These are phyloP conservation scores for Eimeria maxima DNA, from an alignment of 169 alveolate species.

Conservation along the genomic window DNA sequence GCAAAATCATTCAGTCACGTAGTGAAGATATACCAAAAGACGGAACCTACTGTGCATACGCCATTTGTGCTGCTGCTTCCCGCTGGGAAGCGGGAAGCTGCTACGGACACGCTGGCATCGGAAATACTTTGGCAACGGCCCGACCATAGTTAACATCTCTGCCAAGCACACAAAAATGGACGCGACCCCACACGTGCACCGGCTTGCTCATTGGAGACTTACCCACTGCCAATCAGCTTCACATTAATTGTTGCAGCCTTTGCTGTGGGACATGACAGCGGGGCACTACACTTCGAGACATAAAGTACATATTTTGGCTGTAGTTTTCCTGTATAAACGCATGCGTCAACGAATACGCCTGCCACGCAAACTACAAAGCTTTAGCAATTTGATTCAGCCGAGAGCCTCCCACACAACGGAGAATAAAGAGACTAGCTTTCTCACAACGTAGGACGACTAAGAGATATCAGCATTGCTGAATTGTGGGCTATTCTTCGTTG, in stretches of 20 bases:
- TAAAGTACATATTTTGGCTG: no score
- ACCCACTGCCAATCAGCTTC: not conserved
- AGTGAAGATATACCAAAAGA: not conserved
- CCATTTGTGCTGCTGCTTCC: not conserved
- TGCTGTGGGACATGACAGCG: not conserved
- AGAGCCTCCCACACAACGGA: not conserved
- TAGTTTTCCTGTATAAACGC: no score
- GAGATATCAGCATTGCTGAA: not conserved
- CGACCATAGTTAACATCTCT: not conserved
- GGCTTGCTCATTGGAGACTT: not conserved
- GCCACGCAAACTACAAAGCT: not conserved
- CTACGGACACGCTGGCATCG: not conserved
- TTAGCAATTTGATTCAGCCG: not conserved
- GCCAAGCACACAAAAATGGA: not conserved
- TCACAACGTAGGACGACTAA: not conserved
- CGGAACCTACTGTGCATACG: not conserved
- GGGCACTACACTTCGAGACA: not conserved
- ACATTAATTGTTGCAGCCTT: not conserved
- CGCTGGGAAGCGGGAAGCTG: not conserved
- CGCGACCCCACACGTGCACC: not conserved
- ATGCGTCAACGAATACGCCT: not conserved
- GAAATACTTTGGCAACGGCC: not conserved
- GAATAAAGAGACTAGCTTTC: not conserved
- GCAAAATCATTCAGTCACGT: no score
- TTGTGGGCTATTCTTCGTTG: not conserved